Percentiles rank a stretch among this genome's conserved stretches.
phyloP scores from a whole-genome alignment of 495 filamentous ascomycete species.

The Amphirosellinia nigrospora region DNA sequence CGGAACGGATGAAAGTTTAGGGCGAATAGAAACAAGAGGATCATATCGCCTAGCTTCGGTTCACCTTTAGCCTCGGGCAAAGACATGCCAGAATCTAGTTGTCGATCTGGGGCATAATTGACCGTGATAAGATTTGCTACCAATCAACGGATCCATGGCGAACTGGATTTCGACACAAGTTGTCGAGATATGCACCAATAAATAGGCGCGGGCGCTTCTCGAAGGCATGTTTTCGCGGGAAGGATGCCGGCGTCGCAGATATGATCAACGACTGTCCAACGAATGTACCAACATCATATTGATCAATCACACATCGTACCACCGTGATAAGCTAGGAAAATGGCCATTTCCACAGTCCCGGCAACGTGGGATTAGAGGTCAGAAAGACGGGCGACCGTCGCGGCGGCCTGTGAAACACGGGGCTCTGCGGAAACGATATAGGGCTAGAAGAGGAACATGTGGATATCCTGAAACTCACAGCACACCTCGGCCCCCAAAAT shows the following conservation, averaged over 20 bases:
- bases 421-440: background rate
- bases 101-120: constrained; percentile 4
- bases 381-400: constrained; percentile 3
- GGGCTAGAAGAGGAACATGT: constrained; percentile 14
- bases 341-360: background rate
- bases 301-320: background rate
- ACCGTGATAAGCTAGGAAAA: constrained; percentile 10
- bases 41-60: background rate
- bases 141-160: background rate
- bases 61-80: constrained; percentile 10
- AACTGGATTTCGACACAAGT: background rate
- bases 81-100: background rate
- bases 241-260: constrained; percentile 30
- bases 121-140: background rate
- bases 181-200: background rate
- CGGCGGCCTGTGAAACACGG: constrained; percentile 23
- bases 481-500: constrained; percentile 23
- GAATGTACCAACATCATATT: constrained; percentile 7
- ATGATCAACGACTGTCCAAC: background rate
- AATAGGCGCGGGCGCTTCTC: constrained; percentile 13
- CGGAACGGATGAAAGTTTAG: background rate
- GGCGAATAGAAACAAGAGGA: background rate
- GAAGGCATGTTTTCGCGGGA: constrained; percentile 26
- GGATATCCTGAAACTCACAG: background rate
- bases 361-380: constrained; percentile 23